Evolutionary conservation across 139 green algal genomes (phyloP).

Genomic region (Raphidocelis subcapitata): DNA sequence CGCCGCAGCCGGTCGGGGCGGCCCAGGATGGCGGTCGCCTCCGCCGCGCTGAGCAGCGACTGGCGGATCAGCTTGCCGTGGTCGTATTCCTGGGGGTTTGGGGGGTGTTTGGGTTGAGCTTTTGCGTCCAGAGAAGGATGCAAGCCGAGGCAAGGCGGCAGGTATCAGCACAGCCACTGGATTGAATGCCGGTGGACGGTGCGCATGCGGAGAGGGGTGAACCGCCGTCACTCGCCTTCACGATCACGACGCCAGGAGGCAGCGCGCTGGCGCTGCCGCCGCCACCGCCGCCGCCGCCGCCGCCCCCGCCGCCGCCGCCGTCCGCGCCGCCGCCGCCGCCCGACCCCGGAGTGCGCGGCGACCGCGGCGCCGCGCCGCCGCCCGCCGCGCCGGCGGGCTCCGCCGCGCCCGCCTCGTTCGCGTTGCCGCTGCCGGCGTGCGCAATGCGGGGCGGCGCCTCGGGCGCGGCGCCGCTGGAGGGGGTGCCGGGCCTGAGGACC

Average conservation of each 20-base stretch:
- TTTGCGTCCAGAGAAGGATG: no score
- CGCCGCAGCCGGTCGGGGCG: no score
- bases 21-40: slow-evolving; percentile 29
- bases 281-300: neutral
- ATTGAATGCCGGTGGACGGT: no score
- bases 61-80: slow-evolving; percentile 52
- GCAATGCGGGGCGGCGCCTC: neutral
- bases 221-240: neutral
- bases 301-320: neutral
- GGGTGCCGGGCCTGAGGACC: slow-evolving; percentile 20
- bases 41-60: slow-evolving; percentile 34
- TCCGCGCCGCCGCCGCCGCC: neutral
- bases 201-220: no score
- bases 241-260: neutral
- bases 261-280: neutral
- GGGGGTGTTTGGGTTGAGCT: no score
- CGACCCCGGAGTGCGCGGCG: no score
- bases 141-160: no score
- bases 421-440: neutral
- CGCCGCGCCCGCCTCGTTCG: neutral
- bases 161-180: no score
- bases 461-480: neutral
- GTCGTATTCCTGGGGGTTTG: slow-evolving; percentile 54
- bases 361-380: neutral
- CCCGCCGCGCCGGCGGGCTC: neutral